These are phyloP conservation scores for Xylaria sp. DNA, from an alignment of 495 filamentous ascomycete species.

Conservation along the genomic window DNA sequence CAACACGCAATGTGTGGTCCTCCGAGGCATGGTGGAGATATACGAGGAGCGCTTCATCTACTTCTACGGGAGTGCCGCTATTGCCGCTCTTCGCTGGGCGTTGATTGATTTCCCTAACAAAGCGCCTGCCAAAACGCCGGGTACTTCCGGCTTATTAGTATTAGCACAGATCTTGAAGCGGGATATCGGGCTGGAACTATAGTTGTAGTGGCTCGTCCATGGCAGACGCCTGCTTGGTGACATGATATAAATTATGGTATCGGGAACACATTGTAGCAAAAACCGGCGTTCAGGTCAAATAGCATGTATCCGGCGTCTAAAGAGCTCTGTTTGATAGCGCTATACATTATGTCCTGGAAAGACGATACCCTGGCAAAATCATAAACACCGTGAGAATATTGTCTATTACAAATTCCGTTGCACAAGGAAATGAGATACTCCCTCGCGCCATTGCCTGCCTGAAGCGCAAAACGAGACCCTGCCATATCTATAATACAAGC, in stretches of 20 bases:
- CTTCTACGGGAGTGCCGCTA: constrained; percentile 76
- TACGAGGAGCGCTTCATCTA: constrained; percentile 73
- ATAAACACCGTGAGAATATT: not conserved
- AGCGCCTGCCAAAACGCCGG: constrained; percentile 56
- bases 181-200: constrained; percentile 62
- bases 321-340: not conserved
- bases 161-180: constrained; percentile 64
- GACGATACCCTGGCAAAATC: not conserved
- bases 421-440: constrained; percentile 28
- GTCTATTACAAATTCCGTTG: not conserved
- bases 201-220: not conserved
- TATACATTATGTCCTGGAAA: constrained; percentile 1
- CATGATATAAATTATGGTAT: constrained; percentile 16
- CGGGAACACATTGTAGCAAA: constrained; percentile 9
- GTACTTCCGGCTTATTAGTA: constrained; percentile 64
- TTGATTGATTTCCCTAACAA: constrained; percentile 72
- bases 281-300: constrained; percentile 25
- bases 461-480: constrained; percentile 12
- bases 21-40: constrained; percentile 77
- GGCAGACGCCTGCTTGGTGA: constrained; percentile 5
- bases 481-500: constrained; percentile 53
- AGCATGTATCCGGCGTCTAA: constrained; percentile 15
- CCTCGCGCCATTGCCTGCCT: constrained; percentile 14
- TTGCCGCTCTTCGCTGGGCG: constrained; percentile 67
- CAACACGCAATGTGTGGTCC: constrained; percentile 77